These are phyloP conservation scores for Chrysochromulina tobinii DNA, from an alignment of 78 protist genomes.

Conservation along the genomic window DNA sequence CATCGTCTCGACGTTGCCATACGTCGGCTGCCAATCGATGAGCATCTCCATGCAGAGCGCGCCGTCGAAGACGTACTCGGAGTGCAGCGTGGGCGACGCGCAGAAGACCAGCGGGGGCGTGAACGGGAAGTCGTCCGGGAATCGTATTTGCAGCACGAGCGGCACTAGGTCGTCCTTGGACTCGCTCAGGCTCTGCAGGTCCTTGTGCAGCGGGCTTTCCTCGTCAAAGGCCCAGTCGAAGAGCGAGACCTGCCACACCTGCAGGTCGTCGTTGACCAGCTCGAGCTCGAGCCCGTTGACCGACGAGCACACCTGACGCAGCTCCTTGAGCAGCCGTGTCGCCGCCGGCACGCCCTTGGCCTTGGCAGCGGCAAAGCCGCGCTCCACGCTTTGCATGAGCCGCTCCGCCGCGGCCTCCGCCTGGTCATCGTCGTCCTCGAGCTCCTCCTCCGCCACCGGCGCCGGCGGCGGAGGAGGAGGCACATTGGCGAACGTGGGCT, in stretches of 20 bases:
- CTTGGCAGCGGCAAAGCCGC: slow-evolving; percentile 5
- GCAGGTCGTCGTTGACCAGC: not conserved
- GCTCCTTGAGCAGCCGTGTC: not conserved
- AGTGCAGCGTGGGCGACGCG: not conserved
- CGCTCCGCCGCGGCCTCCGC: not conserved
- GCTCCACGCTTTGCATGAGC: not conserved
- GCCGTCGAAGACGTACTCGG: not conserved
- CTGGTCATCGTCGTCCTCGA: not conserved
- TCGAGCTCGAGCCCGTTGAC: not conserved
- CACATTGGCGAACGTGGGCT: too few relatives aligned
- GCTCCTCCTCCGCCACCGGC: not conserved
- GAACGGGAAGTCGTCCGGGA: not conserved
- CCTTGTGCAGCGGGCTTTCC: not conserved
- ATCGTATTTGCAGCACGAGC: not conserved
- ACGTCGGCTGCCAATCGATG: not conserved
- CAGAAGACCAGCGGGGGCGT: not conserved
- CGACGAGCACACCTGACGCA: not conserved
- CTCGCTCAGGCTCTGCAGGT: not conserved
- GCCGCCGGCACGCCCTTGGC: not conserved
- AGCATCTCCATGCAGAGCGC: slow-evolving; percentile 9
- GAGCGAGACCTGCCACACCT: not conserved
- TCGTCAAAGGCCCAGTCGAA: not conserved
- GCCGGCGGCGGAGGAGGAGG: too few relatives aligned
- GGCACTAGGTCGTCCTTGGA: not conserved
- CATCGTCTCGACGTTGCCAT: too few relatives aligned